phyloP scores from a whole-genome alignment of 2,329 filamentous ascomycete genomes.

The Aspergillus niger region DNA sequence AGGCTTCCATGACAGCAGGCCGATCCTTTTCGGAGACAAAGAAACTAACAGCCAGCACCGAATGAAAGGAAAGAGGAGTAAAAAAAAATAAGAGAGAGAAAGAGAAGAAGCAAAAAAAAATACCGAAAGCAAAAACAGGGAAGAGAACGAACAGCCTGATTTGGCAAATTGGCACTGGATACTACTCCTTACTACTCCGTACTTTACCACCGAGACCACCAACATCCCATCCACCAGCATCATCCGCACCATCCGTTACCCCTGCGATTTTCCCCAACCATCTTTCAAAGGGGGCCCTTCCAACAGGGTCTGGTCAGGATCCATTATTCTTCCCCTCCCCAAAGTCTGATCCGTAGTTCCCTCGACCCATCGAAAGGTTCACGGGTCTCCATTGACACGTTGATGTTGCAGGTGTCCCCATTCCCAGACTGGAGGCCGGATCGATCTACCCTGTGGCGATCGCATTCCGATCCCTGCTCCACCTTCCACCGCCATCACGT shows the following conservation, averaged over 20 bases:
- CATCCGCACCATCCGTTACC: not conserved
- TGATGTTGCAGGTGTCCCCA: slow-evolving; percentile 17
- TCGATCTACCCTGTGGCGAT: slow-evolving; percentile 16
- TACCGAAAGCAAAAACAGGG: not conserved
- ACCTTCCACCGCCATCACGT: not conserved
- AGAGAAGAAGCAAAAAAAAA: not conserved
- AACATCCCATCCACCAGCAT: not conserved
- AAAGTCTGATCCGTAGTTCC: not conserved
- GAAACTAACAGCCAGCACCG: not conserved
- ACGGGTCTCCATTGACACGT: slow-evolving; percentile 9
- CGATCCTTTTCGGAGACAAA: slow-evolving; percentile 2
- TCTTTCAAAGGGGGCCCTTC: not conserved
- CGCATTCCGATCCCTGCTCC: slow-evolving; percentile 20
- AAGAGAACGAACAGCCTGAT: not conserved
- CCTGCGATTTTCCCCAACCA: not conserved
- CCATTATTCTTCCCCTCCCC: not conserved
- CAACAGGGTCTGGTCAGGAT: slow-evolving; percentile 5
- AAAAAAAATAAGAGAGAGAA: not conserved
- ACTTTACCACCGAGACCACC: not conserved
- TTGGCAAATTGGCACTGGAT: not conserved
- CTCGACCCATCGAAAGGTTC: slow-evolving; percentile 1
- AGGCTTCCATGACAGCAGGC: slow-evolving; percentile 6
- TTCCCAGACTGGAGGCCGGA: slow-evolving; percentile 4
- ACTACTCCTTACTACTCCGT: not conserved
- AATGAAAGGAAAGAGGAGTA: not conserved